phyloP scores from a whole-genome alignment of 2,329 filamentous ascomycete species.

The Epichloe festucae region DNA sequence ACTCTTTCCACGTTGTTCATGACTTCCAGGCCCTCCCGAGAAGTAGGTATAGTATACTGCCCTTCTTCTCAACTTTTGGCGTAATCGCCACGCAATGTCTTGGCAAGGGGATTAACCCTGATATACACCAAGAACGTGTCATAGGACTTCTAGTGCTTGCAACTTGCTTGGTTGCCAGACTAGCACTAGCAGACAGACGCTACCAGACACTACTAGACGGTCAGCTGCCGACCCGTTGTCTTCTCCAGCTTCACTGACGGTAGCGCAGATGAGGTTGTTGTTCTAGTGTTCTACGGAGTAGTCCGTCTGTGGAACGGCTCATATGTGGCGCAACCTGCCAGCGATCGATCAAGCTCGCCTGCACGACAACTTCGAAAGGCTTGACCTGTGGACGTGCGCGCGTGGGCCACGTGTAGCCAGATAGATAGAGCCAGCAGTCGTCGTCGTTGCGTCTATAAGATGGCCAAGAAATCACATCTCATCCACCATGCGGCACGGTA shows the following conservation, averaged over 20 bases:
- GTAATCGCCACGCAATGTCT: background rate
- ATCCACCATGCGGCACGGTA: background rate
- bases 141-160: background rate
- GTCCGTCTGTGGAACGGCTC: background rate
- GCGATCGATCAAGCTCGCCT: background rate
- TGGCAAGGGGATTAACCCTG: background rate
- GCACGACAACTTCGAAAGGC: no score
- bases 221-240: no score
- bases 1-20: no score
- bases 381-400: background rate
- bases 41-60: no score
- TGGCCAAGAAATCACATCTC: no score
- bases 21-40: no score
- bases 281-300: background rate
- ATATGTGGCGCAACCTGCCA: background rate
- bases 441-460: no score
- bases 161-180: background rate
- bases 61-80: background rate
- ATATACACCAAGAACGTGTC: no score
- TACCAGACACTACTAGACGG: no score
- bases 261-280: background rate
- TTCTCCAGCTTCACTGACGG: no score
- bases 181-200: no score
- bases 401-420: background rate
- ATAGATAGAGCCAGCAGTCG: background rate